These are phyloP conservation scores for Phytopythium helicoides DNA, from an alignment of 352 stramenopile species.

Conservation along the genomic window DNA sequence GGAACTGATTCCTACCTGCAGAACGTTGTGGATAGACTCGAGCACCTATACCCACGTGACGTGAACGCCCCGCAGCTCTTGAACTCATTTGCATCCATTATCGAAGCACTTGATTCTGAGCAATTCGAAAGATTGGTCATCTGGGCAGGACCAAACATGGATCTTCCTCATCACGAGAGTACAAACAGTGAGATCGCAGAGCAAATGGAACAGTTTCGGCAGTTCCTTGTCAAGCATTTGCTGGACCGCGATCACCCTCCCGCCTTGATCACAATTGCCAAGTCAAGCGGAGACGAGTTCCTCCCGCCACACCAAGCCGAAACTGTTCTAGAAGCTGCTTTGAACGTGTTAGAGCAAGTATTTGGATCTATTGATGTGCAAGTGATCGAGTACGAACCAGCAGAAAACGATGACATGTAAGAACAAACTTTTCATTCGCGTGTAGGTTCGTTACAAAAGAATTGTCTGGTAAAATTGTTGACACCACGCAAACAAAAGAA, in stretches of 20 bases:
- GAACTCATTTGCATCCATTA: conserved; percentile 10
- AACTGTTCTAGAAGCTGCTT: conserved; percentile 35
- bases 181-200: conserved; percentile 44
- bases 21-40: conserved; percentile 11
- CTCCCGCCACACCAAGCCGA: conserved; percentile 63
- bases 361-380: conserved; percentile 33
- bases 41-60: conserved; percentile 27
- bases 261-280: conserved; percentile 81
- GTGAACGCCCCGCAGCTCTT: conserved; percentile 16
- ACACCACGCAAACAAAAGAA: conserved; percentile 60
- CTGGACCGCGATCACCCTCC: conserved; percentile 29
- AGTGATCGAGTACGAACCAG: conserved; percentile 51
- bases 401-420: conserved; percentile 8
- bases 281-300: conserved; percentile 72
- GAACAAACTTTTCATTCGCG: conserved; percentile 1
- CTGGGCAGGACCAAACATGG: conserved; percentile 49
- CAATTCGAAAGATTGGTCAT: conserved; percentile 1
- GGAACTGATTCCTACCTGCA: conserved; percentile 2
- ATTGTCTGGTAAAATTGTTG: conserved; percentile 49
- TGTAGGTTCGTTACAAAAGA: conserved; percentile 22
- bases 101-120: background rate
- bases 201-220: conserved; percentile 33
- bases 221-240: conserved; percentile 24
- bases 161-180: conserved; percentile 68
- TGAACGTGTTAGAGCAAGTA: conserved; percentile 42